Evolutionary conservation across 257 asterid species (phyloP), one percentile per base, ranked within the genome.

Genomic region (Solanum ossicruentum): DNA sequence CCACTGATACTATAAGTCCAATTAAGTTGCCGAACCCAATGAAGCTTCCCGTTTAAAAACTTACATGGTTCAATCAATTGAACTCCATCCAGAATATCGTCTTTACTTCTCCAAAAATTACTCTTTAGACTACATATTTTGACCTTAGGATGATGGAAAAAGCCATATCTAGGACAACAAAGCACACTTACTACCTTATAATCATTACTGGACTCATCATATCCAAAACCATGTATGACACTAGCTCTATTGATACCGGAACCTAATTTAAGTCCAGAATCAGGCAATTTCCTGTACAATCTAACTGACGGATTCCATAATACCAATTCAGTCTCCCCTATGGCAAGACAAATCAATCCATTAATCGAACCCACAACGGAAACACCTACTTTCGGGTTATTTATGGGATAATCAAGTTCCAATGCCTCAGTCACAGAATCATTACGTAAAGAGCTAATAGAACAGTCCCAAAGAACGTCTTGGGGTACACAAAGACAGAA

Each of bases 161-260:
- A 28, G 20, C 28, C 20, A 32, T 17, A 11, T 5, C 2, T 6
- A 47, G 5, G 3, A 13, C 84, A 12, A 52, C 82, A 39, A 45
- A 47, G 32, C 36, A 80, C 18, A 47, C 82, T 81, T 54, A 90
- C 85, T 10, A 87, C 86, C 57, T 89, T 90, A 20, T 89, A 88
- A 84, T 93, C 93, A 81, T 89, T 88, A 4, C 54, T 87, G 1
- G 81, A 85, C 49, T 85, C 86, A 72, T 90, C 94, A 82, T 49
- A 93, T 47, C 92, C 93, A n/a, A 93, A 77, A 20, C 96, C 94
- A 77, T 20, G 41, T 1, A 17, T 10, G 28, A 23, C 18, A 23
- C 5, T 12, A 63, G 15, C n/a, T 58, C 28, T 58, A 20, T 58
- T 8, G 18, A 6, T 15, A 63, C 0, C 3, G 28, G 7, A 36